Evolutionary conservation across 306 rosid species (phyloP).

Genomic region (Vigna angularis): DNA sequence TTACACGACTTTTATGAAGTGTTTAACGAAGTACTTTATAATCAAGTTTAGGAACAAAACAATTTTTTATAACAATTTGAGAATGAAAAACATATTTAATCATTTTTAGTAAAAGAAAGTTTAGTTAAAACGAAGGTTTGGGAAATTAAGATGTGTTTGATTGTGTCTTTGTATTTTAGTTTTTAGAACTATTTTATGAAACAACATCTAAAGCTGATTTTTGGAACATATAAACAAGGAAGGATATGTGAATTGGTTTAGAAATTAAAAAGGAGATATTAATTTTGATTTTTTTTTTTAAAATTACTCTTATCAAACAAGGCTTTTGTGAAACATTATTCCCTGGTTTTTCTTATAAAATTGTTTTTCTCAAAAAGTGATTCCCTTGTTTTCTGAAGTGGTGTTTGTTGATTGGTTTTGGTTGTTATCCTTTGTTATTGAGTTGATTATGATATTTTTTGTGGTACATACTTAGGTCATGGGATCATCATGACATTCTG

Average conservation of each 20-base stretch:
- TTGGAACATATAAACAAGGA: background rate
- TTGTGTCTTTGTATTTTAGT: background rate
- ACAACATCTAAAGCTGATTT: background rate
- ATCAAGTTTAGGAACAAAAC: no score
- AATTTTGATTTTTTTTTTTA: background rate
- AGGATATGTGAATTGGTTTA: background rate
- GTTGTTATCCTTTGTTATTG: slow-evolving; percentile 4
- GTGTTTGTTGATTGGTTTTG: slow-evolving; percentile 1
- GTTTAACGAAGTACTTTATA: no score
- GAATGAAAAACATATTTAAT: no score
- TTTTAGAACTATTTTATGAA: background rate
- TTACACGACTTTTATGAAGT: no score
- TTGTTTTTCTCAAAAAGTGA: background rate
- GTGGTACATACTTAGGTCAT: slow-evolving; percentile 62
- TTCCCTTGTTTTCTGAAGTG: background rate
- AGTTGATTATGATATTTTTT: slow-evolving; percentile 29
- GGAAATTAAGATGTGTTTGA: slow-evolving; percentile 3
- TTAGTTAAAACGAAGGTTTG: background rate
- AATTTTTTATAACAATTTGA: no score
- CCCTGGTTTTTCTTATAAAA: no score
- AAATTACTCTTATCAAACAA: background rate
- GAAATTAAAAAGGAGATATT: background rate
- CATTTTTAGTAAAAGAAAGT: background rate
- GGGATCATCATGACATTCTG: slow-evolving; percentile 97
- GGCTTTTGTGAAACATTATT: background rate